Base-by-base conservation (phyloP, 2,329 filamentous ascomycete genomes). In the Penicillium sp. region DNA sequence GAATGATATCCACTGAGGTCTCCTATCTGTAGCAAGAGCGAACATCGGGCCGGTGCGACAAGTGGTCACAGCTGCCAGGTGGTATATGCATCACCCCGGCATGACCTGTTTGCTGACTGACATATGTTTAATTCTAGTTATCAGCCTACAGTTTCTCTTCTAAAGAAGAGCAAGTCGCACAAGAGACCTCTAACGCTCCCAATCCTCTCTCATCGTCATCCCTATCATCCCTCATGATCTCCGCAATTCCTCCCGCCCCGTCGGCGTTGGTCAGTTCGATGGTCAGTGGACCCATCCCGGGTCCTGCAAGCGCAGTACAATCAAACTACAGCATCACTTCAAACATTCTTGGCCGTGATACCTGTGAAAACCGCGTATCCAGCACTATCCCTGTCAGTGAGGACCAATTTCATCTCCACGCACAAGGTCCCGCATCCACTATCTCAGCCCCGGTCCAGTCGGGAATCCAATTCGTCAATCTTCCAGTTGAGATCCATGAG, bases 401-500 rank as follows among this genome's bases (percentile, higher is more conserved):
- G 18, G 44, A 21, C 25, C 46, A 40, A 49, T 40, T 27, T 31
- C 35, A n/a, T 40, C 18, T n/a, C 50, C 37, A 35, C 27, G 50
- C 35, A 34, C 8, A n/a, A 15, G 13, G 23, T 21, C 31, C 31
- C 29, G n/a, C 51, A 42, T 42, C 18, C 6, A 29, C 46, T 39
- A 39, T 31, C 25, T 27, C 45, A 15, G 38, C 21, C 9, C 37
- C 25, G 3, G 23, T 23, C 29, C 40, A 46, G 41, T 32, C 60
- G 15, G 58, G 56, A 25, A 44, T 65, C 10, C 60, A 56, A 7
- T 70, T 75, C 39, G 59, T 68, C 41, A 62, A 83, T 58, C 75
- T 90, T 1, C 87, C 88, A 1, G 79, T 82, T 52, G 87, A 90
- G 68, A 87, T 91, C 13, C 86, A 89, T 66, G 86, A 89, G 64